A percentile compares a stretch with the other conserved stretches of the same genome.
These are phyloP conservation scores for Pichia insulana DNA, from an alignment of 805 yeast genomes.

Conservation along the genomic window DNA sequence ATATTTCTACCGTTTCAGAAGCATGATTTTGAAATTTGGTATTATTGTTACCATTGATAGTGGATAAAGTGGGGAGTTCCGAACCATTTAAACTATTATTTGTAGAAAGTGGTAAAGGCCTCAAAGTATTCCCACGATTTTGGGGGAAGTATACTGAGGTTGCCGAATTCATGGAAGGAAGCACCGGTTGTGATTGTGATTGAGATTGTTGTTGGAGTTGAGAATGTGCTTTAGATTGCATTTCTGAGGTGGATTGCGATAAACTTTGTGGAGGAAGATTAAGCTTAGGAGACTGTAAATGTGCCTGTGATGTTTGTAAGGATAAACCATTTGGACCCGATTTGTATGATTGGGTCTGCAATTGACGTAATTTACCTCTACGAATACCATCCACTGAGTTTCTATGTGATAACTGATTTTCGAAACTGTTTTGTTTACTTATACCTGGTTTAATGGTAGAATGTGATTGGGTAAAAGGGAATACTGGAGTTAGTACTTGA, in stretches of 20 bases:
- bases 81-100: background rate
- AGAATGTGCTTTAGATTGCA: slow-evolving; percentile 23
- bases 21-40: background rate
- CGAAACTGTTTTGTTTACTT: background rate
- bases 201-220: slow-evolving; percentile 21
- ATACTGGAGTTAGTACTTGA: slow-evolving; percentile 13
- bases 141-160: slow-evolving; percentile 11
- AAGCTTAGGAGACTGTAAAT: slow-evolving; percentile 7
- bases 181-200: slow-evolving; percentile 1
- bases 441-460: background rate
- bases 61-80: slow-evolving; percentile 3
- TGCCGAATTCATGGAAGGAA: slow-evolving; percentile 14
- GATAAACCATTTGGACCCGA: slow-evolving; percentile 9
- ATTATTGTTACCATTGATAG: background rate
- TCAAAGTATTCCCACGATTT: slow-evolving; percentile 1
- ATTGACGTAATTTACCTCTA: slow-evolving; percentile 16
- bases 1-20: slow-evolving; percentile 10
- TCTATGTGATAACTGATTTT: background rate
- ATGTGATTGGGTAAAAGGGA: slow-evolving; percentile 18
- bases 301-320: slow-evolving; percentile 14
- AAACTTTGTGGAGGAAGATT: background rate
- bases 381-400: slow-evolving; percentile 2
- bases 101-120: background rate
- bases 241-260: slow-evolving; percentile 3
- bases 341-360: slow-evolving; percentile 19